Evolutionary conservation across 106 monocot genomes (phyloP).

Genomic region (Dactylorhiza incarnata): DNA sequence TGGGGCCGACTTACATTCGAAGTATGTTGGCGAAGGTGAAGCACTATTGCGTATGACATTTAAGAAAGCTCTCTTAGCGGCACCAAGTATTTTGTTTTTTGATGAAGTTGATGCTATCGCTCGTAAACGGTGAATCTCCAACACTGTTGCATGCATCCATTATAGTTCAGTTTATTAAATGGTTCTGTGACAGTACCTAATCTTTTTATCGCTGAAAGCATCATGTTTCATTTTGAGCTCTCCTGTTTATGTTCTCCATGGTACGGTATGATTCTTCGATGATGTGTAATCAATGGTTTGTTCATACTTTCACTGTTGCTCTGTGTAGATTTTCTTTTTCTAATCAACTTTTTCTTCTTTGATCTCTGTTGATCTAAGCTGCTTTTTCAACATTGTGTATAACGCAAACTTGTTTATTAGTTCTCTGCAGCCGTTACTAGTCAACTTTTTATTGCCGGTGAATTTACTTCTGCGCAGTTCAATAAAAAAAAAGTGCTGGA

Average conservation of each 20-base stretch:
- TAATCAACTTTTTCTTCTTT: not conserved
- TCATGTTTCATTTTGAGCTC: not conserved
- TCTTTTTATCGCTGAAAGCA: not conserved
- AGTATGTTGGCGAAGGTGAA: constrained; percentile 99
- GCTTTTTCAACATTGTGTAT: not conserved
- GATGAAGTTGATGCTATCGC: constrained; percentile 95
- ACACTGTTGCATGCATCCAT: not conserved
- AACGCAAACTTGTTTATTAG: not conserved
- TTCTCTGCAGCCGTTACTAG: not conserved
- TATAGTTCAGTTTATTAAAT: not conserved
- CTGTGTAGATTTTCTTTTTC: not conserved
- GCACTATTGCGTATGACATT: constrained; percentile 71
- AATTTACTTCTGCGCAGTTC: not conserved
- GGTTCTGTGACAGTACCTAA: not conserved
- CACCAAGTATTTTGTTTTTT: constrained; percentile 94
- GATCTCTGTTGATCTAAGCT: not conserved
- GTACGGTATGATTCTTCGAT: not conserved
- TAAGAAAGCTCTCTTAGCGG: constrained; percentile 68
- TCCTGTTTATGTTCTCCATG: not conserved
- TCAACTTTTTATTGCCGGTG: no score
- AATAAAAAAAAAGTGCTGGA: not conserved
- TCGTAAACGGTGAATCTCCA: constrained; percentile 56
- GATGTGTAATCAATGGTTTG: not conserved
- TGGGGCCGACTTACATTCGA: constrained; percentile 86
- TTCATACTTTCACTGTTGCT: not conserved